Evolutionary conservation across 306 rosid genomes (phyloP).

Genomic region (Urtica urens): DNA sequence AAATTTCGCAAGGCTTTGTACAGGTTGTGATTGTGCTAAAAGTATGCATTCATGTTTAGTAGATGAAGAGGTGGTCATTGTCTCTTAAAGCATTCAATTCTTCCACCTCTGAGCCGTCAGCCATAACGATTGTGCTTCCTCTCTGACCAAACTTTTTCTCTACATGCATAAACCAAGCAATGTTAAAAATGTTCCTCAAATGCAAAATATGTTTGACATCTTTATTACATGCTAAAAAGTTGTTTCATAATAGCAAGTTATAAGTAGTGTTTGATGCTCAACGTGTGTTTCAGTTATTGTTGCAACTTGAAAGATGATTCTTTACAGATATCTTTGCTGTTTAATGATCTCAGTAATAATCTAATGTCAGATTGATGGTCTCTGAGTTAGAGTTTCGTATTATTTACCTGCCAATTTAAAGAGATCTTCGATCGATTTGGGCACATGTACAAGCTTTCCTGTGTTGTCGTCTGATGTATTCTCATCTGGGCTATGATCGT

Average conservation of each 20-base stretch:
- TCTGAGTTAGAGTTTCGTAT: neutral
- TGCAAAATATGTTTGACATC: no score
- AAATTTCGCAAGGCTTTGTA: neutral
- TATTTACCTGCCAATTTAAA: constrained; percentile 54
- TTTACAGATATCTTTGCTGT: no score
- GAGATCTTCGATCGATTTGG: constrained; percentile 57
- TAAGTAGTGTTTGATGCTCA: no score
- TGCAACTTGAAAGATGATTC: no score
- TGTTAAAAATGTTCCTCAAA: neutral
- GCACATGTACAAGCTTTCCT: constrained; percentile 59
- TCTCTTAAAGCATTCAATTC: constrained; percentile 57
- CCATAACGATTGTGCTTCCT: constrained; percentile 58
- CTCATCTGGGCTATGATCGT: constrained; percentile 56
- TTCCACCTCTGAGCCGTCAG: constrained; percentile 64
- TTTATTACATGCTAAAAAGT: no score
- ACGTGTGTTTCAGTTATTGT: no score
- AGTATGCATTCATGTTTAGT: constrained; percentile 23
- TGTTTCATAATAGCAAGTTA: no score
- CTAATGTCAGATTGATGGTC: neutral
- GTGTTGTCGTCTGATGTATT: constrained; percentile 21
- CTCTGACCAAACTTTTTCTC: constrained; percentile 59
- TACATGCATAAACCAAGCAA: constrained; percentile 25
- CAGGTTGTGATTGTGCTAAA: neutral
- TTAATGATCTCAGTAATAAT: neutral
- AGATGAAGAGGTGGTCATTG: constrained; percentile 49